Conservation (phyloP, 805 yeast genomes). For the Kodamaea nitidulidarum region DNA sequence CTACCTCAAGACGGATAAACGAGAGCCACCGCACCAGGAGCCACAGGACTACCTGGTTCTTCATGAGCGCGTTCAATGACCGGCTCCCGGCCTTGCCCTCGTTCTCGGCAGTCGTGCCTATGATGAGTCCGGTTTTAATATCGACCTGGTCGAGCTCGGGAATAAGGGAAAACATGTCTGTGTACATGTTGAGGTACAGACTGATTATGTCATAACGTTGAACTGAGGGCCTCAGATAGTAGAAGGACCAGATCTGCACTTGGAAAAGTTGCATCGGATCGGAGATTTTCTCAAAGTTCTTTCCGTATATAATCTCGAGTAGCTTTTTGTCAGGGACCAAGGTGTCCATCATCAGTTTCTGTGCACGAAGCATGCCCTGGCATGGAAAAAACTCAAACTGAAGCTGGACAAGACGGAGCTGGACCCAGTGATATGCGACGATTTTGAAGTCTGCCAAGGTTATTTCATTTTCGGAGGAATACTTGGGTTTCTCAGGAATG, state of each 20-base stretch:
- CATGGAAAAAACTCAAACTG: conserved; percentile 26
- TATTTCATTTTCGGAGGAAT: no score
- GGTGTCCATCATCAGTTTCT: conserved; percentile 22
- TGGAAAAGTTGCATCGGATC: conserved; percentile 10
- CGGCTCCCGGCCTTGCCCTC: conserved; percentile 7
- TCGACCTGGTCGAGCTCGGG: conserved; percentile 4
- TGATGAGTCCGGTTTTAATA: no score
- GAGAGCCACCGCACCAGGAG: conserved; percentile 24
- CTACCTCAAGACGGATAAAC: conserved; percentile 23
- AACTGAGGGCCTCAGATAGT: conserved; percentile 18
- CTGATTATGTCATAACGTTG: conserved; percentile 14
- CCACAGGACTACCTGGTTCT: conserved; percentile 15
- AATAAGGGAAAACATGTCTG: conserved; percentile 11
- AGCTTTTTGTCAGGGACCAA: conserved; percentile 21
- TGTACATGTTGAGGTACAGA: conserved; percentile 17
- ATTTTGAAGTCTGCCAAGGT: conserved; percentile 15
- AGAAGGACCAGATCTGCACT: conserved; percentile 16
- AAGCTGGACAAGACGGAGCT: conserved; percentile 25
- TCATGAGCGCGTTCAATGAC: conserved; percentile 7
- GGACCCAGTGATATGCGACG: conserved; percentile 24
- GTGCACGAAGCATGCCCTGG: conserved; percentile 23
- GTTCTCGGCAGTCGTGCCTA: neutral
- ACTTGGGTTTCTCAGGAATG: no score
- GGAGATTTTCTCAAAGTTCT: conserved; percentile 9
- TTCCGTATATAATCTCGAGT: conserved; percentile 17